These are phyloP conservation scores for Apiospora hydei DNA, from an alignment of 2,329 filamentous ascomycete species.

Conservation along the genomic window DNA sequence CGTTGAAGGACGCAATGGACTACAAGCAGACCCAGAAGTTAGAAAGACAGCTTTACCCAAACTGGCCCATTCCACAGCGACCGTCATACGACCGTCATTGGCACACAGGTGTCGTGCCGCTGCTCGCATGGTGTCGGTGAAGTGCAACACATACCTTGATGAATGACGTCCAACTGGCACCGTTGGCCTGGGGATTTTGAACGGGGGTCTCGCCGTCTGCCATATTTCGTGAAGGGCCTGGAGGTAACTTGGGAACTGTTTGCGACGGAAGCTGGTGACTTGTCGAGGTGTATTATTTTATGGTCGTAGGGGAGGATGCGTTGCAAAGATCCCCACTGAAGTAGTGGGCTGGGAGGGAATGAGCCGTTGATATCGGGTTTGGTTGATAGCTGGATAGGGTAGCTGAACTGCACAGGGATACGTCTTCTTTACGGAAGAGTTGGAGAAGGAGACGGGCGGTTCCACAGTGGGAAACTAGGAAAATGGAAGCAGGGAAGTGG, in stretches of 20 bases:
- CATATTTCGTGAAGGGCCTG: background rate
- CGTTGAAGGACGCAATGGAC: constrained; percentile 50
- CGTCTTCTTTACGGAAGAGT: constrained; percentile 6
- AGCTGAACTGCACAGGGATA: constrained; percentile 10
- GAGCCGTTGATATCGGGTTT: background rate
- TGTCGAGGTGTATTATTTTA: background rate
- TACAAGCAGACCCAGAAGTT: constrained; percentile 26
- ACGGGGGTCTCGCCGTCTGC: constrained; percentile 19
- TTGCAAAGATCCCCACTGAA: constrained; percentile 12
- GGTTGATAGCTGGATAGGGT: background rate
- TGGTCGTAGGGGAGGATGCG: constrained; percentile 1
- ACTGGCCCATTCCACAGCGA: constrained; percentile 22
- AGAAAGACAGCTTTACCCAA: constrained; percentile 1
- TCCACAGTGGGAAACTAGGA: background rate
- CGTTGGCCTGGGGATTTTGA: constrained; percentile 40
- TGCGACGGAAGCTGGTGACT: background rate
- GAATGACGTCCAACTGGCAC: constrained; percentile 43
- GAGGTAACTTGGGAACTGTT: background rate
- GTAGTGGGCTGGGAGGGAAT: constrained; percentile 13
- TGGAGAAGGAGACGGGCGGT: constrained; percentile 5
- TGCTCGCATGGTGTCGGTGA: background rate
- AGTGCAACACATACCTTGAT: constrained; percentile 38
- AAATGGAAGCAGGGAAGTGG: background rate
- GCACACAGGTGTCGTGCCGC: background rate
- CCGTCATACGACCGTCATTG: background rate